phyloP scores from a whole-genome alignment of 1,139 yeast species.

The Dujonia santamariae region DNA sequence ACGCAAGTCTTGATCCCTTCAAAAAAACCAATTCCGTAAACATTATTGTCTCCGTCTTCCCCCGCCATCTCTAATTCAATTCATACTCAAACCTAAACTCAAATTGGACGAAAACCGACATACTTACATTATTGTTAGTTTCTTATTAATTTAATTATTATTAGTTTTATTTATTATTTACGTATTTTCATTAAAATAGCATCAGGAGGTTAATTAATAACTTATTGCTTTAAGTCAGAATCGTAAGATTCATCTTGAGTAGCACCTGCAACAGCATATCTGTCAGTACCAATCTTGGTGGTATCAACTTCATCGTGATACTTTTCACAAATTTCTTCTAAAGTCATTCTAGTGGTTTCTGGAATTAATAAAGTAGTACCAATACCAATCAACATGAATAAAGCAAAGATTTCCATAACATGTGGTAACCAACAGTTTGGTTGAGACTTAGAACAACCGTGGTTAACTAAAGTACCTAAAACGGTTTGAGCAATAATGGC shows the following conservation, averaged over 20 bases:
- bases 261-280: slow-evolving; percentile 24
- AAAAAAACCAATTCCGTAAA: no score
- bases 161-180: background rate
- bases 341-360: slow-evolving; percentile 86
- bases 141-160: no score
- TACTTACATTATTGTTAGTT: no score
- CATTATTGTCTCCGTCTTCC: no score
- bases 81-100: no score
- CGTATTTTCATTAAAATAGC: background rate
- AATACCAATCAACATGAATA: slow-evolving; percentile 82
- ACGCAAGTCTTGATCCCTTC: no score
- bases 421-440: slow-evolving; percentile 80
- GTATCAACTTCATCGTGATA: slow-evolving; percentile 73
- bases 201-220: background rate
- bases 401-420: slow-evolving; percentile 88
- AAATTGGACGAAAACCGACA: no score
- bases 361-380: slow-evolving; percentile 66
- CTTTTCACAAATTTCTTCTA: slow-evolving; percentile 75
- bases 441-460: slow-evolving; percentile 57
- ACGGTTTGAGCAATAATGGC: slow-evolving; percentile 94
- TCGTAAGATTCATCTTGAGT: slow-evolving; percentile 30
- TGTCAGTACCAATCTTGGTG: slow-evolving; percentile 36
- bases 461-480: slow-evolving; percentile 79
- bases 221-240: slow-evolving; percentile 18
- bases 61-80: no score